A percentile compares a stretch with the other conserved stretches of the same genome.
phyloP scores from a whole-genome alignment of 192 early-diverging fungal genomes.

The Umbelopsis isabellina region DNA sequence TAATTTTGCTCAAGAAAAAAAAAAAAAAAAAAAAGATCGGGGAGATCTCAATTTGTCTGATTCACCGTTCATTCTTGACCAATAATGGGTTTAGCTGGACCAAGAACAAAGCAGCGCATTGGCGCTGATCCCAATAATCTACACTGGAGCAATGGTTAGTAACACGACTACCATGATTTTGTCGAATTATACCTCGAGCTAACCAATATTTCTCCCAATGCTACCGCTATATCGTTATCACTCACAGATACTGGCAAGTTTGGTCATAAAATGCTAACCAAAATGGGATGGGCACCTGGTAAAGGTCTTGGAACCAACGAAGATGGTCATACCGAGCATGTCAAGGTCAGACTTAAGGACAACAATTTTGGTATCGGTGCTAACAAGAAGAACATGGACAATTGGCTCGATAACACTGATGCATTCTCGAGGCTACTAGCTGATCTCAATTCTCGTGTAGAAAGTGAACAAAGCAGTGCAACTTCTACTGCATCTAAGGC shows the following conservation, averaged over 20 bases:
- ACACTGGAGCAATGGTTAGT: slow-evolving; percentile 80
- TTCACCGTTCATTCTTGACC: not conserved
- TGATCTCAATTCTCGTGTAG: slow-evolving; percentile 70
- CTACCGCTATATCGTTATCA: slow-evolving; percentile 1
- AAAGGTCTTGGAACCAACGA: slow-evolving; percentile 91
- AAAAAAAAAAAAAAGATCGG: slow-evolving; percentile 14
- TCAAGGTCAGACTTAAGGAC: slow-evolving; percentile 86
- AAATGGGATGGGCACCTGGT: slow-evolving; percentile 96
- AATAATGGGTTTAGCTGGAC: slow-evolving; percentile 74
- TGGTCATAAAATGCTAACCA: slow-evolving; percentile 88
- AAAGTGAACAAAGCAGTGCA: slow-evolving; percentile 40
- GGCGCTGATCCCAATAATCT: slow-evolving; percentile 91
- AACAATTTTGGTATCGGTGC: slow-evolving; percentile 92
- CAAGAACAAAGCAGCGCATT: slow-evolving; percentile 76
- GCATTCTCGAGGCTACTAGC: slow-evolving; percentile 83
- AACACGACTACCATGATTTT: not conserved
- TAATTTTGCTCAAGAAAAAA: not conserved
- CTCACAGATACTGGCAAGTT: slow-evolving; percentile 76
- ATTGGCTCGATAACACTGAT: slow-evolving; percentile 93
- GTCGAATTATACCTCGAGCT: not conserved
- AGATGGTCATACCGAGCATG: slow-evolving; percentile 81
- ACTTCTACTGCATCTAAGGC: slow-evolving; percentile 23
- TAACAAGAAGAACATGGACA: slow-evolving; percentile 81
- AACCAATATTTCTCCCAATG: not conserved
- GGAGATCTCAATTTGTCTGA: not conserved